Evolutionary conservation across 805 yeast genomes (phyloP).

Genomic region (Candida nanaspora): DNA sequence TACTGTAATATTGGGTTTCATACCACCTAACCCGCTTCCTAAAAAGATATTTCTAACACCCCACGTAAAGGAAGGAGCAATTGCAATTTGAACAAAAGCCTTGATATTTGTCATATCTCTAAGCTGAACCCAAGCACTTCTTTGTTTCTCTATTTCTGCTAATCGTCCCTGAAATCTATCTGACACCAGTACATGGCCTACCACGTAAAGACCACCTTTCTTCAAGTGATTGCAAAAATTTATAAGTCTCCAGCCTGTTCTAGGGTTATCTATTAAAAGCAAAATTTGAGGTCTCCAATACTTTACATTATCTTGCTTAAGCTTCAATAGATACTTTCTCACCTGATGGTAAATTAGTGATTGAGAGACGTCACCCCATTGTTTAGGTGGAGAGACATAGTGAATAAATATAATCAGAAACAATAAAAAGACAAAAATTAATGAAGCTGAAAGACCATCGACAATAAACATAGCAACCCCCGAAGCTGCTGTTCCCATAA

Average conservation of each 20-base stretch:
- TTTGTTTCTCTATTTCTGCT: constrained; percentile 65
- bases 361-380: constrained; percentile 98
- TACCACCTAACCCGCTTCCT: constrained; percentile 97
- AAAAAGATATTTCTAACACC: constrained; percentile 88
- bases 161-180: constrained; percentile 55
- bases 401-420: constrained; percentile 74
- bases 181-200: constrained; percentile 84
- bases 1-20: constrained; percentile 94
- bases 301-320: constrained; percentile 88
- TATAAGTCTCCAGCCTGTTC: constrained; percentile 87
- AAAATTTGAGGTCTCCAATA: constrained; percentile 98
- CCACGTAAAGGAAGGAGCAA: constrained; percentile 87
- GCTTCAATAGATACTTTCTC: constrained; percentile 74
- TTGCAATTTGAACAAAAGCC: constrained; percentile 89
- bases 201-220: constrained; percentile 87
- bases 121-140: constrained; percentile 75
- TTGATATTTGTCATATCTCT: constrained; percentile 74
- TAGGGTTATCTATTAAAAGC: constrained; percentile 82
- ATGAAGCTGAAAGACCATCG: constrained; percentile 82
- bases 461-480: constrained; percentile 88
- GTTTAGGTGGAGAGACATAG: constrained; percentile 87
- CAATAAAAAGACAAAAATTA: constrained; percentile 58
- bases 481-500: constrained; percentile 62
- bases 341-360: constrained; percentile 94
- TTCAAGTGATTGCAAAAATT: constrained; percentile 90